Evolutionary conservation across 495 filamentous ascomycete species (phyloP).

Genomic region (Aspergillus taichungensis): DNA sequence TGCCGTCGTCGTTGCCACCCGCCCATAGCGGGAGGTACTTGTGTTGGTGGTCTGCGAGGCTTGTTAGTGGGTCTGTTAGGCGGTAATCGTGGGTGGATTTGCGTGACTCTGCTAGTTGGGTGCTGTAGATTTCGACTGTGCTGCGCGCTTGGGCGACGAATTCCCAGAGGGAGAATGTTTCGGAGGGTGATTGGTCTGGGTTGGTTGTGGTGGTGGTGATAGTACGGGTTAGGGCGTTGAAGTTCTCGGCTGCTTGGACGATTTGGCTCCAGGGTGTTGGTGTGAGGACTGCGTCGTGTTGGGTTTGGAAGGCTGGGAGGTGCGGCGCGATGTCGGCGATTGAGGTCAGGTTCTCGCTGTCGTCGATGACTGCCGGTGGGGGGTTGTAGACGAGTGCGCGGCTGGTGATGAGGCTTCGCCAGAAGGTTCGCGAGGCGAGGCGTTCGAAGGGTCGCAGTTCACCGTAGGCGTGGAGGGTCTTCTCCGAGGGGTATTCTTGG

Average conservation of each 20-base stretch:
- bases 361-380: no score
- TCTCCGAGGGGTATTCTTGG: slow-evolving; percentile 7
- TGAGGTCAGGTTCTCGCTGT: no score
- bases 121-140: slow-evolving; percentile 11
- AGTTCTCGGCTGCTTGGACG: not conserved
- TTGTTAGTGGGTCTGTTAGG: slow-evolving; percentile 36
- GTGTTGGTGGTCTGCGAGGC: slow-evolving; percentile 40
- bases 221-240: not conserved
- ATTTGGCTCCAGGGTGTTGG: no score
- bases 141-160: slow-evolving; percentile 6
- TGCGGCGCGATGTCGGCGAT: slow-evolving; percentile 1
- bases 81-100: slow-evolving; percentile 8
- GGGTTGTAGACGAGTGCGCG: no score
- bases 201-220: no score
- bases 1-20: slow-evolving; percentile 46
- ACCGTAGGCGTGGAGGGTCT: slow-evolving; percentile 2
- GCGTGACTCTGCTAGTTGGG: slow-evolving; percentile 9
- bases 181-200: no score
- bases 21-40: slow-evolving; percentile 48
- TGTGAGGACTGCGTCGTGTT: slow-evolving; percentile 1
- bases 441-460: slow-evolving; percentile 17
- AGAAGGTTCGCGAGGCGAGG: slow-evolving; percentile 28
- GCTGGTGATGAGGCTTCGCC: slow-evolving; percentile 11
- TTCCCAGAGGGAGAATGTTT: not conserved
- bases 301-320: slow-evolving; percentile 2